Evolutionary conservation across 1,139 yeast species (phyloP).

Genomic region (Hemisphaericaspora xylofermentans): DNA sequence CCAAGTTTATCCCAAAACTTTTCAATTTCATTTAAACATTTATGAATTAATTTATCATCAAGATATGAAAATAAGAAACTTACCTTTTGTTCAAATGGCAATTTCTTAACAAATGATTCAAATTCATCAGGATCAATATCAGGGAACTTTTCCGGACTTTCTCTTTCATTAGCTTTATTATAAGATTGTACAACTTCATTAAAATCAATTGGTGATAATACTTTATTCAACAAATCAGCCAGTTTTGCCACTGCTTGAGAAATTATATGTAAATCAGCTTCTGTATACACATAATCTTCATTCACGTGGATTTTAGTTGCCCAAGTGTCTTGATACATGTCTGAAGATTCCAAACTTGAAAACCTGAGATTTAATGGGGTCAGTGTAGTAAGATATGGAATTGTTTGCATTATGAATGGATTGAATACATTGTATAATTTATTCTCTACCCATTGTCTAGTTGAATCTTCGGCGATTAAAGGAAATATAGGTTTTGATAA

Average conservation of each 20-base stretch:
- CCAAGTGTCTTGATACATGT: slow-evolving; percentile 44
- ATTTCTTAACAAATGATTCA: neutral
- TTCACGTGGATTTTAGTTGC: slow-evolving; percentile 47
- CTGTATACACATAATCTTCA: slow-evolving; percentile 48
- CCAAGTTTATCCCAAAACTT: slow-evolving; percentile 20
- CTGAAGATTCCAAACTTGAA: slow-evolving; percentile 26
- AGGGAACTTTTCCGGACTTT: slow-evolving; percentile 9
- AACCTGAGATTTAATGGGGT: slow-evolving; percentile 44
- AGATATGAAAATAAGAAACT: slow-evolving; percentile 19
- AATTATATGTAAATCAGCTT: slow-evolving; percentile 36
- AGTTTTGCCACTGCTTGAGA: slow-evolving; percentile 33
- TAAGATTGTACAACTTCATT: slow-evolving; percentile 15
- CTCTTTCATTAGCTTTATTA: slow-evolving; percentile 11
- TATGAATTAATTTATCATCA: slow-evolving; percentile 4
- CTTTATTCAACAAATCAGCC: slow-evolving; percentile 27
- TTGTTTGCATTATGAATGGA: slow-evolving; percentile 41
- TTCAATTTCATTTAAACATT: slow-evolving; percentile 18
- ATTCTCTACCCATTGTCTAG: slow-evolving; percentile 47
- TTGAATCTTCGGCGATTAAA: slow-evolving; percentile 56
- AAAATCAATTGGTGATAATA: slow-evolving; percentile 30
- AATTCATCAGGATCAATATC: slow-evolving; percentile 17
- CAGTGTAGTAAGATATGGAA: slow-evolving; percentile 62
- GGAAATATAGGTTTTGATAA: slow-evolving; percentile 54
- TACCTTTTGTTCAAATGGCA: slow-evolving; percentile 23
- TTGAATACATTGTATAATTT: slow-evolving; percentile 21